phyloP scores from a whole-genome alignment of 495 filamentous ascomycete species.

The Clavariopsis aquatica region DNA sequence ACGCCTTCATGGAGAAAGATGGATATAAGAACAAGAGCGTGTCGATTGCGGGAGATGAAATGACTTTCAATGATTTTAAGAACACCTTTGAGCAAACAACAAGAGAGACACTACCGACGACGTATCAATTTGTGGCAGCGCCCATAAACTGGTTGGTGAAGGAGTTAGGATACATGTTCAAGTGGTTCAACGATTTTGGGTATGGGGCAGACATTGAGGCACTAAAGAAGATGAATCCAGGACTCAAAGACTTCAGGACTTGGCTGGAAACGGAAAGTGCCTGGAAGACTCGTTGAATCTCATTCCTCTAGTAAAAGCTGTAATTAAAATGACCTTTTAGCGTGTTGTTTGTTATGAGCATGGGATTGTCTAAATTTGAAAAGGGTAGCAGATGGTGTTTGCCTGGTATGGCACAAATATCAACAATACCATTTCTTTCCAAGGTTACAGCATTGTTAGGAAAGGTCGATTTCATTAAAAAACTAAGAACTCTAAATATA shows the following conservation, averaged over 20 bases:
- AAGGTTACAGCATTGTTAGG: too few species aligned
- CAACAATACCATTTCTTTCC: too few species aligned
- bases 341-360: too few species aligned
- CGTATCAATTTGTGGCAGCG: slow-evolving; percentile 37
- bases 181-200: slow-evolving; percentile 61
- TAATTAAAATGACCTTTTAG: too few species aligned
- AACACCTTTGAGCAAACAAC: slow-evolving; percentile 53
- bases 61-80: slow-evolving; percentile 53
- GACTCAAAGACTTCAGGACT: slow-evolving; percentile 57
- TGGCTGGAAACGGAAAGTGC: slow-evolving; percentile 53
- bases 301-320: too few species aligned
- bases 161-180: slow-evolving; percentile 62
- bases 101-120: slow-evolving; percentile 51
- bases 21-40: slow-evolving; percentile 50
- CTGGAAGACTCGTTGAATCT: neutral
- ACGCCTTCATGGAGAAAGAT: slow-evolving; percentile 55
- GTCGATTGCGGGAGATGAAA: slow-evolving; percentile 59
- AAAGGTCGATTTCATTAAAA: too few species aligned
- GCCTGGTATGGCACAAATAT: too few species aligned
- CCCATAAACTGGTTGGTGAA: slow-evolving; percentile 48
- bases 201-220: slow-evolving; percentile 59
- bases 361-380: too few species aligned
- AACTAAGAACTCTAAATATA: too few species aligned
- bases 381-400: too few species aligned
- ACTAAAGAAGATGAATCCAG: slow-evolving; percentile 53